These are phyloP conservation scores for Rhizopus sp. DNA, from an alignment of 371 early-diverging fungal genomes.

Conservation along the genomic window DNA sequence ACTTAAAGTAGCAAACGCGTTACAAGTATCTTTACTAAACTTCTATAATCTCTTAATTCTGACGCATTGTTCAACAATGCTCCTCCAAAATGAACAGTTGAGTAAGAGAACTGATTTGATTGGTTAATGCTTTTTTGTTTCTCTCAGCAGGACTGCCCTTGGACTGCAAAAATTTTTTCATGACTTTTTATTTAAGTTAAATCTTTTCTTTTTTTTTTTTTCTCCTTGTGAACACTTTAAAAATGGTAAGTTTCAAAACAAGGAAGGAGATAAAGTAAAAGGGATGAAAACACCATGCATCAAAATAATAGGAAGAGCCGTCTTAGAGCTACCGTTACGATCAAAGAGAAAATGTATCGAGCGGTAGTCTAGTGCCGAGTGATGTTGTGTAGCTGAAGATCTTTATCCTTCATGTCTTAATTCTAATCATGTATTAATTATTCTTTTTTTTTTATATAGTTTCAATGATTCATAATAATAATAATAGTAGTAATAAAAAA, in stretches of 20 bases:
- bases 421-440: background rate
- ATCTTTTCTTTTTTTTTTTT: background rate
- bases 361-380: conserved; percentile 26
- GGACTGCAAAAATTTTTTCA: too few relatives aligned
- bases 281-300: conserved; percentile 34
- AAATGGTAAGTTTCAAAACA: background rate
- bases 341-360: conserved; percentile 7
- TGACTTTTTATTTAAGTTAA: background rate
- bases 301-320: conserved; percentile 38
- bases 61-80: too few relatives aligned
- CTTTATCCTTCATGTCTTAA: background rate
- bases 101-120: too few relatives aligned
- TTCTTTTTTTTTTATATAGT: background rate
- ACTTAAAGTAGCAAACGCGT: too few relatives aligned
- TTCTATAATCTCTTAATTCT: too few relatives aligned
- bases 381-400: conserved; percentile 15
- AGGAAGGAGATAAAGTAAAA: conserved; percentile 1
- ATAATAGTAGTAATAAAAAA: background rate
- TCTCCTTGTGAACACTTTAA: too few relatives aligned
- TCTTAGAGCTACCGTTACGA: conserved; percentile 24
- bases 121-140: too few relatives aligned
- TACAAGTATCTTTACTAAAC: too few relatives aligned
- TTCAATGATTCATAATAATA: too few relatives aligned
- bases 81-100: too few relatives aligned
- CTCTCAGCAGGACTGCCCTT: too few relatives aligned